Conservation (phyloP, 2,329 filamentous ascomycete species). For the Microascus cirrosus region DNA sequence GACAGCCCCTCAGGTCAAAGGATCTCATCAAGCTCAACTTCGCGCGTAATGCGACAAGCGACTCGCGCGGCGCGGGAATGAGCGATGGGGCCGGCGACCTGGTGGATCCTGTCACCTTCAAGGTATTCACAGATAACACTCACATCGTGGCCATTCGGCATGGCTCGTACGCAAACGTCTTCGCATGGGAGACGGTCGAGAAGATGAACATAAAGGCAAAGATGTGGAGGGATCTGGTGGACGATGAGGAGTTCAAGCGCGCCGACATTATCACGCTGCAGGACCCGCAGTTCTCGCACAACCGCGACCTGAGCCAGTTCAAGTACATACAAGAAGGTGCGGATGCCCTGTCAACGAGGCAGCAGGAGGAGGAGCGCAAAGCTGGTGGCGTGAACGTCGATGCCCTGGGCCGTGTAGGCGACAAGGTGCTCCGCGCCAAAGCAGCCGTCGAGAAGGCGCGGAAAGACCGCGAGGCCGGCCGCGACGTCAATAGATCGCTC, state of each 20-base stretch:
- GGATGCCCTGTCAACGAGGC: constrained; percentile 53
- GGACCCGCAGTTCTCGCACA: constrained; percentile 82
- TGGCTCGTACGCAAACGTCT: constrained; percentile 82
- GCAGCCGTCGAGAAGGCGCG: constrained; percentile 88
- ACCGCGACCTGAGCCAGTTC: constrained; percentile 75
- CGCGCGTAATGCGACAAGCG: constrained; percentile 70
- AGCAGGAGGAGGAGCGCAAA: constrained; percentile 57
- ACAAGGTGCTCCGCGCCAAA: constrained; percentile 83
- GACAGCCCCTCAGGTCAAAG: constrained; percentile 62
- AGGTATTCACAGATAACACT: constrained; percentile 95
- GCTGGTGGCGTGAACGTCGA: constrained; percentile 64
- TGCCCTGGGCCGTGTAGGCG: constrained; percentile 65
- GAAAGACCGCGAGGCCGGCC: constrained; percentile 54
- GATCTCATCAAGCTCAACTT: constrained; percentile 90
- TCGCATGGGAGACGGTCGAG: constrained; percentile 91
- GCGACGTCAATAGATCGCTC: constrained; percentile 36
- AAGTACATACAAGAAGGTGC: constrained; percentile 80
- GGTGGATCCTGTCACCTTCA: constrained; percentile 94
- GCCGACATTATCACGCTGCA: constrained; percentile 94
- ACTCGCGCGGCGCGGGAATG: constrained; percentile 32
- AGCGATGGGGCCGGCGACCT: constrained; percentile 60
- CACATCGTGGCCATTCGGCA: constrained; percentile 83
- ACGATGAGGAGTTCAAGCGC: constrained; percentile 74
- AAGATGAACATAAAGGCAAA: constrained; percentile 93
- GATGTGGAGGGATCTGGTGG: constrained; percentile 85